phyloP scores from a whole-genome alignment of 495 filamentous ascomycete species.

The Penicillium parvum region DNA sequence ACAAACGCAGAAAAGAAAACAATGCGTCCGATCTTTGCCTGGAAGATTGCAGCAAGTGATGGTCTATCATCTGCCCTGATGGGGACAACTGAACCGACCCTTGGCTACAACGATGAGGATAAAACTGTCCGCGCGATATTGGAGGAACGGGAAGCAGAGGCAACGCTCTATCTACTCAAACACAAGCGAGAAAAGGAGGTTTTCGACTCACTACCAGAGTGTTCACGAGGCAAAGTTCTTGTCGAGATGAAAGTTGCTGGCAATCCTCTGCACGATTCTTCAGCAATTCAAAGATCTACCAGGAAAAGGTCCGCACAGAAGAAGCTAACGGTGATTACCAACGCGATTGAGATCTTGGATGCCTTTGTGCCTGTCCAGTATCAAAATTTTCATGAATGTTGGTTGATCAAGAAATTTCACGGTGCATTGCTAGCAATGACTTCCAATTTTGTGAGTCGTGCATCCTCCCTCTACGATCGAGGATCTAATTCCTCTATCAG shows the following conservation, averaged over 20 bases:
- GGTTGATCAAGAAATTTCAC: conserved; percentile 9
- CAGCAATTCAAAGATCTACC: neutral
- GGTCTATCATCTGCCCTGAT: neutral
- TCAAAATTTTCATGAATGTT: conserved; percentile 2
- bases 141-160: conserved; percentile 2
- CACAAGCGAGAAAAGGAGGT: neutral
- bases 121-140: conserved; percentile 1
- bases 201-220: neutral
- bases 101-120: conserved; percentile 1
- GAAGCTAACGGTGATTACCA: neutral
- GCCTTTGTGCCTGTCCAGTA: conserved; percentile 8
- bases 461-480: no score
- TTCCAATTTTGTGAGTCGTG: neutral
- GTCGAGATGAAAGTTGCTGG: neutral
- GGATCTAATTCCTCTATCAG: neutral
- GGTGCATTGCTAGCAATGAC: conserved; percentile 1
- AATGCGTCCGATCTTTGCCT: conserved; percentile 2
- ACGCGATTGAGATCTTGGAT: conserved; percentile 4
- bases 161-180: neutral
- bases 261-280: neutral
- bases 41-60: neutral
- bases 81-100: neutral
- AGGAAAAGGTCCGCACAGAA: neutral
- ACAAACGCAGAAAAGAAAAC: neutral
- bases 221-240: neutral